phyloP scores from a whole-genome alignment of 495 filamentous ascomycete species.

The Penicillium bovifimosum region DNA sequence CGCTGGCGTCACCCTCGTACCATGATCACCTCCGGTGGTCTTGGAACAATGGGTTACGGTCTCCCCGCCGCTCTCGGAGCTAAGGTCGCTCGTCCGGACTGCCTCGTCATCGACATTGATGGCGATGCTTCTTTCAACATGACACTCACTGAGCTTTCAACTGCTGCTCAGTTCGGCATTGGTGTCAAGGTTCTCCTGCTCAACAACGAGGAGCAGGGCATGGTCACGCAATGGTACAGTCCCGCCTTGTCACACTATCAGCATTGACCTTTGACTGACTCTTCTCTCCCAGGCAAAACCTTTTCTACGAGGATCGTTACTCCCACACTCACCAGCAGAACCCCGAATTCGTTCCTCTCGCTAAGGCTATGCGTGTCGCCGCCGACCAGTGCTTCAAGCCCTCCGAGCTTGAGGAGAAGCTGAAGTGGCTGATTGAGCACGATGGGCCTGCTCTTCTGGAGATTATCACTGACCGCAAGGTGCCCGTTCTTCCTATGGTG shows the following conservation, averaged over 20 bases:
- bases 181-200: conserved; percentile 87
- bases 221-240: conserved; percentile 80
- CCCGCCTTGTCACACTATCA: background rate
- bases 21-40: conserved; percentile 87
- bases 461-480: conserved; percentile 70
- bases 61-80: conserved; percentile 90
- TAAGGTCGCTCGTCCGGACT: conserved; percentile 83
- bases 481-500: conserved; percentile 98
- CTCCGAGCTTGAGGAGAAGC: conserved; percentile 65
- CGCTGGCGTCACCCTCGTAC: conserved; percentile 84
- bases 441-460: conserved; percentile 72
- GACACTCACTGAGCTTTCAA: conserved; percentile 88
- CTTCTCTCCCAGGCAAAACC: conserved; percentile 55
- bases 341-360: conserved; percentile 80
- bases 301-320: conserved; percentile 91
- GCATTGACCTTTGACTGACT: background rate
- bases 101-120: conserved; percentile 88
- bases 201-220: conserved; percentile 92
- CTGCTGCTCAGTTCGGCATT: conserved; percentile 86
- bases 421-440: conserved; percentile 83
- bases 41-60: conserved; percentile 94
- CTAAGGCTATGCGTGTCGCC: conserved; percentile 77
- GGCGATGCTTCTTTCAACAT: conserved; percentile 95
- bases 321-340: conserved; percentile 89
- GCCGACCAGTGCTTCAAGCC: conserved; percentile 59